These are phyloP conservation scores for Eutrema yunnanense DNA, from an alignment of 345 rosid genomes.

Conservation along the genomic window DNA sequence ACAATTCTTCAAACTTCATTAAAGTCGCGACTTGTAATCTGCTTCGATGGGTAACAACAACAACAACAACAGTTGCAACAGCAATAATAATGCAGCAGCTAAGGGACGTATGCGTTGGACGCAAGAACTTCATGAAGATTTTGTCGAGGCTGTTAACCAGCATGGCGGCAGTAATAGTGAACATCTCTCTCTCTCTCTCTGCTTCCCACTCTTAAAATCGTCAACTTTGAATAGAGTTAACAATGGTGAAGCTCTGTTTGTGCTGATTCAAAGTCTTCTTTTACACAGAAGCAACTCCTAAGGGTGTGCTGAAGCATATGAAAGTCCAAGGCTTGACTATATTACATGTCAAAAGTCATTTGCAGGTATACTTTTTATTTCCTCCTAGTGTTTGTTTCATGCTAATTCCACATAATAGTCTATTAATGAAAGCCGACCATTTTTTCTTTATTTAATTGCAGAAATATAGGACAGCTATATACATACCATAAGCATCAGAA, in stretches of 20 bases:
- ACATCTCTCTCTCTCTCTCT: constrained; percentile 15
- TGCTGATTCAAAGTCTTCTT: constrained; percentile 23
- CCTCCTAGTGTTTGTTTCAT: not conserved
- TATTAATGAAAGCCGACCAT: too few species aligned
- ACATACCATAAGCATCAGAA: too few species aligned
- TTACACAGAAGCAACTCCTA: constrained; percentile 82
- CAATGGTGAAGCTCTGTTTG: constrained; percentile 2
- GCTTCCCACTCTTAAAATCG: not conserved
- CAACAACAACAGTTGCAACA: not conserved
- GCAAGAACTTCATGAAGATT: constrained; percentile 82
- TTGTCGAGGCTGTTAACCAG: constrained; percentile 80
- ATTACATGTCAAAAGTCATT: constrained; percentile 90
- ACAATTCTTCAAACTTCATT: too few species aligned
- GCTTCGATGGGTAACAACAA: too few species aligned
- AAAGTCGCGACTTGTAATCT: too few species aligned
- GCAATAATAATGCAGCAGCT: constrained; percentile 44
- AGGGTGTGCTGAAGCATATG: constrained; percentile 85
- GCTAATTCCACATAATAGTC: too few species aligned
- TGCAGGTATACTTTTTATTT: constrained; percentile 48
- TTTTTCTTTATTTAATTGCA: too few species aligned
- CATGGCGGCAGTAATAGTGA: constrained; percentile 84
- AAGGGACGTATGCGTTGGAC: constrained; percentile 97
- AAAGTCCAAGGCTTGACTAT: constrained; percentile 81
- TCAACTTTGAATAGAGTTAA: not conserved
- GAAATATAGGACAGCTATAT: too few species aligned